Evolutionary conservation across 2,329 filamentous ascomycete species (phyloP).

Genomic region (Hypoxylon sp.): DNA sequence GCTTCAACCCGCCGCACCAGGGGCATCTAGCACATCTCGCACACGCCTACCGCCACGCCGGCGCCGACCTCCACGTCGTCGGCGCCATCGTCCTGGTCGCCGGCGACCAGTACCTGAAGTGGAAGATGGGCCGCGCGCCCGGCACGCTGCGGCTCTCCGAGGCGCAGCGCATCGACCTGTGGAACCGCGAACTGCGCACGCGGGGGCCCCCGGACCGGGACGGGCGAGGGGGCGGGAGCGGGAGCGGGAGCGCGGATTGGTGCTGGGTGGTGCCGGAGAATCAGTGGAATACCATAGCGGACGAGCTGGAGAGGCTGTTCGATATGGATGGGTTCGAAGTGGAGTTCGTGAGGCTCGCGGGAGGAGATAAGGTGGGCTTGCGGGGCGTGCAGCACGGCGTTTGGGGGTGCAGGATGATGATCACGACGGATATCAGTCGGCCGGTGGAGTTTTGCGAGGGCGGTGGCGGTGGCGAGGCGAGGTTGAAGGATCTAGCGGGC

Average conservation of each 20-base stretch:
- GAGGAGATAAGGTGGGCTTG: slow-evolving; percentile 33
- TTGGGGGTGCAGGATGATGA: slow-evolving; percentile 24
- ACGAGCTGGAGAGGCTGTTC: background rate
- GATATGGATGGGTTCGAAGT: slow-evolving; percentile 7
- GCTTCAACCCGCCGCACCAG: slow-evolving; percentile 58
- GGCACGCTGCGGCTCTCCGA: slow-evolving; percentile 39
- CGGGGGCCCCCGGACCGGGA: background rate
- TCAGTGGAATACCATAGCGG: background rate
- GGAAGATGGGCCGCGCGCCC: slow-evolving; percentile 43
- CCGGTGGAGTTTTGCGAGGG: slow-evolving; percentile 30
- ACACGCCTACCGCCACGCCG: slow-evolving; percentile 51
- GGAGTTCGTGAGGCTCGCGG: slow-evolving; percentile 34
- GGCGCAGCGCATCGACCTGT: slow-evolving; percentile 49
- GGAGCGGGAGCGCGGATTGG: slow-evolving; percentile 10
- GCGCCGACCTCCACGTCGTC: slow-evolving; percentile 51
- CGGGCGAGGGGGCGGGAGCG: too few species aligned
- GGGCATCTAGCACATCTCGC: slow-evolving; percentile 55
- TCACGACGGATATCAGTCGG: slow-evolving; percentile 36
- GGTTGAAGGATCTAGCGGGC: background rate
- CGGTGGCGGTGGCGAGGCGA: background rate
- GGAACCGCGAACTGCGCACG: slow-evolving; percentile 38
- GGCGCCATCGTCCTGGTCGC: slow-evolving; percentile 54
- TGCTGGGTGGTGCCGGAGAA: slow-evolving; percentile 34
- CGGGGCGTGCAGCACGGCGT: slow-evolving; percentile 11
- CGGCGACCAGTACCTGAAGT: slow-evolving; percentile 45